Conservation (phyloP, 352 stramenopile species). For the Pythium monospermum region DNA sequence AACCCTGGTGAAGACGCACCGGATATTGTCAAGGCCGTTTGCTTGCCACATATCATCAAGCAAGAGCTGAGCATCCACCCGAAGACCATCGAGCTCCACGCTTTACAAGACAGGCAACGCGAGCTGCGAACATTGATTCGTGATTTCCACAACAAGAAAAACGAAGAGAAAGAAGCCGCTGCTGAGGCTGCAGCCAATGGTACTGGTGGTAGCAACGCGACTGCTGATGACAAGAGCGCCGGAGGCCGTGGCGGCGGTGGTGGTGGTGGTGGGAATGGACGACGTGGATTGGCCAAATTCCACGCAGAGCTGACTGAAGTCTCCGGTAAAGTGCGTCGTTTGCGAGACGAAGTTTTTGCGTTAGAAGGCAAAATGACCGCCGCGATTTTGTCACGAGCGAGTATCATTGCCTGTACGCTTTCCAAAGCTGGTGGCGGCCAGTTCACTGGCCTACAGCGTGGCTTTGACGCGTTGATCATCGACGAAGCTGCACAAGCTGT, state of each 20-base stretch:
- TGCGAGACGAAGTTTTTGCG: slow-evolving; percentile 76
- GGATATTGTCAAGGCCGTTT: slow-evolving; percentile 66
- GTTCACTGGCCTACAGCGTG: slow-evolving; percentile 51
- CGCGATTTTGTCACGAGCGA: slow-evolving; percentile 65
- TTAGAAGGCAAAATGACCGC: slow-evolving; percentile 73
- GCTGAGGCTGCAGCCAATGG: slow-evolving; percentile 6
- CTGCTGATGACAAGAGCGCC: background rate
- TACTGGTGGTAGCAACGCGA: slow-evolving; percentile 6
- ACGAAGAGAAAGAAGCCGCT: slow-evolving; percentile 28
- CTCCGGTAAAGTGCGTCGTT: slow-evolving; percentile 70
- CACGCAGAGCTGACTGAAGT: slow-evolving; percentile 69
- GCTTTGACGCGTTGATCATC: slow-evolving; percentile 96
- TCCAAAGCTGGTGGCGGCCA: slow-evolving; percentile 79
- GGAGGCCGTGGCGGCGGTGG: too few species aligned
- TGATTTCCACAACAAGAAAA: slow-evolving; percentile 63
- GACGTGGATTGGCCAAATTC: slow-evolving; percentile 65
- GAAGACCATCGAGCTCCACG: slow-evolving; percentile 62
- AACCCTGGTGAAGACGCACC: slow-evolving; percentile 73
- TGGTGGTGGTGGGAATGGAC: slow-evolving; percentile 9
- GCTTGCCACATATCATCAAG: slow-evolving; percentile 78
- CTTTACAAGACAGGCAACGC: slow-evolving; percentile 58
- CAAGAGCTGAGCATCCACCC: slow-evolving; percentile 76
- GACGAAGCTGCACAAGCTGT: slow-evolving; percentile 98
- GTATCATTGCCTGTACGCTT: slow-evolving; percentile 85
- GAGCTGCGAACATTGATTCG: slow-evolving; percentile 60